A percentile compares a stretch with the other conserved stretches of the same genome.
These are phyloP conservation scores for Emergomyces africanus DNA, from an alignment of 2,329 filamentous ascomycete genomes.

Conservation along the genomic window DNA sequence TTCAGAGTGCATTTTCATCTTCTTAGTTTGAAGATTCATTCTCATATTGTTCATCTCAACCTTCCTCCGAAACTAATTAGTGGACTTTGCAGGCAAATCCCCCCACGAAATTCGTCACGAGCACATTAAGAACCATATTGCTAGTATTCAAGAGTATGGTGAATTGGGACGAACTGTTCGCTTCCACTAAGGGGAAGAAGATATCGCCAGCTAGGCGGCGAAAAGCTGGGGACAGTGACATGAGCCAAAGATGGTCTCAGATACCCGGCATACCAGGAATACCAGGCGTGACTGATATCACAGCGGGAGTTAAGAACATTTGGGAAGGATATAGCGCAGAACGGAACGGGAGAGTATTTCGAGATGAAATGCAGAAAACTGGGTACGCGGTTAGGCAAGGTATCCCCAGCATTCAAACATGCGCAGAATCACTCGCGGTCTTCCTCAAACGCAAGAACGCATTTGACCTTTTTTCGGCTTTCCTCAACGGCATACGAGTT, in stretches of 20 bases:
- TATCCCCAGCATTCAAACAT: background rate
- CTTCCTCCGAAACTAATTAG: background rate
- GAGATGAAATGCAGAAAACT: background rate
- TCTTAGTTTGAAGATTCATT: background rate
- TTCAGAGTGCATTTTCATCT: background rate
- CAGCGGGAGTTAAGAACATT: background rate
- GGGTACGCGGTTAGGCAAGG: background rate
- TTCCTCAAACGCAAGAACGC: background rate
- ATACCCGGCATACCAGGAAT: background rate
- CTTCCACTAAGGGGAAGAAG: background rate
- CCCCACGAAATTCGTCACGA: background rate
- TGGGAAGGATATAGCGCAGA: background rate
- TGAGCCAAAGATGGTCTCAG: background rate
- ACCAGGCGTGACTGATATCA: background rate
- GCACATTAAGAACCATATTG: background rate
- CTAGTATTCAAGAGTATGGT: background rate
- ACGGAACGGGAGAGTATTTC: background rate
- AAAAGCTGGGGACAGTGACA: background rate
- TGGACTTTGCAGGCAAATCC: background rate
- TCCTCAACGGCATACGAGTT: background rate
- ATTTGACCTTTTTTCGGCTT: background rate
- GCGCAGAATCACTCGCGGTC: background rate
- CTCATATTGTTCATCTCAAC: background rate
- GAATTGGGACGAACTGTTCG: background rate
- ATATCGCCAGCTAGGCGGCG: background rate